phyloP scores from a whole-genome alignment of 2,329 filamentous ascomycete genomes.

The Corniculantispora saksenae region DNA sequence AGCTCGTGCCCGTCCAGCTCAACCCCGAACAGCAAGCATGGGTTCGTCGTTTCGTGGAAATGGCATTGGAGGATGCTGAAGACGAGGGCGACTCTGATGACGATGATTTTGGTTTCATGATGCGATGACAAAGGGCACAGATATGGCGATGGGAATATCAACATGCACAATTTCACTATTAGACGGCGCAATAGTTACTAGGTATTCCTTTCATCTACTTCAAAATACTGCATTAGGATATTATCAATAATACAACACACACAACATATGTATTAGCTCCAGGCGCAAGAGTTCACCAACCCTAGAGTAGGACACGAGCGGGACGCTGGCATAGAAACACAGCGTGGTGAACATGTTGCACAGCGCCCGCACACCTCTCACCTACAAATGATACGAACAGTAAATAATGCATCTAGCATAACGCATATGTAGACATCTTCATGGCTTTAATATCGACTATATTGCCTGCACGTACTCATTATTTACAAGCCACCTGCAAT shows the following conservation, averaged over 20 bases:
- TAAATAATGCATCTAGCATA: too few relatives aligned
- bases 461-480: neutral
- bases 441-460: too few relatives aligned
- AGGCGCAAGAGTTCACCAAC: too few relatives aligned
- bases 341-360: too few relatives aligned
- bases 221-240: neutral
- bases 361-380: too few relatives aligned
- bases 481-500: neutral
- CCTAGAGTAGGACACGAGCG: too few relatives aligned
- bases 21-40: conserved; percentile 52
- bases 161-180: neutral
- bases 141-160: neutral
- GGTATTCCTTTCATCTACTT: neutral
- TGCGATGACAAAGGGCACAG: conserved; percentile 17
- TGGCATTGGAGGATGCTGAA: conserved; percentile 55
- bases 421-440: too few relatives aligned
- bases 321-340: too few relatives aligned
- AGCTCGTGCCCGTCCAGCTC: conserved; percentile 33
- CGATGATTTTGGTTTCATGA: conserved; percentile 29
- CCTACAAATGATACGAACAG: too few relatives aligned
- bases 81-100: conserved; percentile 46
- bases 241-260: neutral
- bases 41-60: conserved; percentile 56
- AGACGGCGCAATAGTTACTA: neutral
- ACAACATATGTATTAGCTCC: neutral